Evolutionary conservation across 2,329 filamentous ascomycete species (phyloP), one percentile per base, ranked within the genome.

Genomic region (Colletotrichum chrysophilum): DNA sequence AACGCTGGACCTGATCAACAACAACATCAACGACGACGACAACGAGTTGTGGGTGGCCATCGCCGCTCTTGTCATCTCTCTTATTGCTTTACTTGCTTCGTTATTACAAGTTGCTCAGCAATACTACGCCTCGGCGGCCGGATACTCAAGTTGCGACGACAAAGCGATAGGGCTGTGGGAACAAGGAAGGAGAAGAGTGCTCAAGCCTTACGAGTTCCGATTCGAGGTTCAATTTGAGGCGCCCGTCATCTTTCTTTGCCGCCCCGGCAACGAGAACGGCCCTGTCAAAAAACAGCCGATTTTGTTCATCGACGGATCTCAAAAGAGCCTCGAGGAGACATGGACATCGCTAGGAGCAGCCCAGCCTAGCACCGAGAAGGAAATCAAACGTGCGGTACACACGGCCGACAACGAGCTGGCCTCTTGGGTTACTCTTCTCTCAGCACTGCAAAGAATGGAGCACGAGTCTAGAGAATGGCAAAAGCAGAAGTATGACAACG

Each of bases 321-420:
- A 76, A 0, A 4, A 84, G 5, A 89, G 86, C 78, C 77, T 85
- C 21, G 60, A 78, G 3, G 75, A 83, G 0, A 87, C 36, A 38
- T 38, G 36, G 36, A 38, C 36, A 38, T 38, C 36, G 7, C 36
- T 38, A 38, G 36, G 36, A 38, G 0, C 36, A 38, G 36, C 36
- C 36, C 36, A 38, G 36, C 36, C 36, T 38, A 38, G 36, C 36
- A 38, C 36, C 36, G 14, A 38, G 36, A 38, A 38, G 36, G 36
- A 38, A 9, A 38, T 38, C 0, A 38, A 38, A 38, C 36, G 36
- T 9, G 36, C 36, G 36, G 84, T 91, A 1, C 89, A 90, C 76
- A 91, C 90, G 3, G 88, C 89, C 7, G 88, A 91, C 77, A 90
- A 90, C 70, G 90, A 91, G 79, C 82, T 86, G n/a, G 88, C 88